Percentiles rank a stretch among this genome's conserved stretches.
These are phyloP conservation scores for Cocos nucifera DNA, from an alignment of 176 grass and related monocot species.

Conservation along the genomic window DNA sequence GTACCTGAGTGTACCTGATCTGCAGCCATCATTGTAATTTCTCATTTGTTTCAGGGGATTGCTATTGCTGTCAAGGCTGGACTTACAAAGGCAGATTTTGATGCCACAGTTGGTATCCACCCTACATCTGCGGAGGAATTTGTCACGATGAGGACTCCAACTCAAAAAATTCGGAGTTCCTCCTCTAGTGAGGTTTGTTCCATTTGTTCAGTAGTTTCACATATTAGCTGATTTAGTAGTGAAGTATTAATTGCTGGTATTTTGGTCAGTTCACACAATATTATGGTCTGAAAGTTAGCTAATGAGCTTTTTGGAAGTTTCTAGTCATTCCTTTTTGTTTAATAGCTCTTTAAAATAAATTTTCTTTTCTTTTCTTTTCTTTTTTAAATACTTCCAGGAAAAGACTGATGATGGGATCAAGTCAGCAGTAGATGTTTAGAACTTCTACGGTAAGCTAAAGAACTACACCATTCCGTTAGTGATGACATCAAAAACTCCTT, in stretches of 20 bases:
- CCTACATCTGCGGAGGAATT: conserved; percentile 86
- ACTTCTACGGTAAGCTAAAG: background rate
- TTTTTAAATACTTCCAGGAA: conserved; percentile 27
- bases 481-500: too few species aligned
- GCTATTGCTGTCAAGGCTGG: conserved; percentile 91
- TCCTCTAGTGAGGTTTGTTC: conserved; percentile 41
- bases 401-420: conserved; percentile 56
- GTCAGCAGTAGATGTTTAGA: conserved; percentile 19
- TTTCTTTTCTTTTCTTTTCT: background rate
- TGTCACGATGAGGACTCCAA: conserved; percentile 76
- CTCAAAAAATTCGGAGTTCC: conserved; percentile 48
- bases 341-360: background rate
- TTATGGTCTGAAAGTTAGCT: too few species aligned
- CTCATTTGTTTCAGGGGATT: conserved; percentile 47
- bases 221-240: too few species aligned
- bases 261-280: too few species aligned
- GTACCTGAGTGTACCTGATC: too few species aligned
- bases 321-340: too few species aligned
- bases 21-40: too few species aligned
- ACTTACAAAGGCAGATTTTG: conserved; percentile 85
- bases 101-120: conserved; percentile 77
- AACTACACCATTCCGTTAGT: too few species aligned
- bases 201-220: too few species aligned
- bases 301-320: too few species aligned
- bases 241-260: too few species aligned